Percentiles rank a stretch among this genome's conserved stretches.
phyloP scores from a whole-genome alignment of 1,284 basidiomycete genomes.

The Nidula niveotomentosa region DNA sequence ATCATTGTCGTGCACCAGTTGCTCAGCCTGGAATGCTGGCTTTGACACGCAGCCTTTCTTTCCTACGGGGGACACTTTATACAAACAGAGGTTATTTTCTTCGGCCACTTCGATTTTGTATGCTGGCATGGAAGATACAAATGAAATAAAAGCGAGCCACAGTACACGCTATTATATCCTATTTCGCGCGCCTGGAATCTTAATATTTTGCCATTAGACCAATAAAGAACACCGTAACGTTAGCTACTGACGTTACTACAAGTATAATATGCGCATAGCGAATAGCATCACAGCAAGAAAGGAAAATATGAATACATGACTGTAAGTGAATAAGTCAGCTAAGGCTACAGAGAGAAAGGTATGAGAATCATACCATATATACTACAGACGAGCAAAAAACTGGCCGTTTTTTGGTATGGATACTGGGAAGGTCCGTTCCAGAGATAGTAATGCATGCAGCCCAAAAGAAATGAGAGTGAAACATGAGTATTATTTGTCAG shows the following conservation, averaged over 20 bases:
- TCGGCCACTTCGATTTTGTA: too few relatives aligned
- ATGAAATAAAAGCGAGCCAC: too few relatives aligned
- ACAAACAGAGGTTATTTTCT: too few relatives aligned
- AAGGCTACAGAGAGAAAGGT: slow-evolving; percentile 21
- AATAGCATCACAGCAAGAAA: background rate
- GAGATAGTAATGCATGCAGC: slow-evolving; percentile 7
- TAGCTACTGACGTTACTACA: background rate
- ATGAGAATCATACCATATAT: slow-evolving; percentile 30
- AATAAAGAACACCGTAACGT: background rate
- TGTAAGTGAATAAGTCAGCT: slow-evolving; percentile 22
- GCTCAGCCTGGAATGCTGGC: too few relatives aligned
- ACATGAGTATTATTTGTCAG: slow-evolving; percentile 26
- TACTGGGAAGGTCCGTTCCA: slow-evolving; percentile 7
- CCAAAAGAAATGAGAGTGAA: slow-evolving; percentile 7
- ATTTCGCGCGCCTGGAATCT: too few relatives aligned
- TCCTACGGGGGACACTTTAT: too few relatives aligned
- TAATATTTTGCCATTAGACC: too few relatives aligned
- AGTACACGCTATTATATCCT: too few relatives aligned
- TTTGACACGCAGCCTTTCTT: too few relatives aligned
- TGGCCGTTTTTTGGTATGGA: background rate
- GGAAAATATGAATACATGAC: slow-evolving; percentile 10
- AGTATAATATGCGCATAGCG: background rate
- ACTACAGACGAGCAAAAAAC: slow-evolving; percentile 14
- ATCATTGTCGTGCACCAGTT: too few relatives aligned
- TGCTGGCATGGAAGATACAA: too few relatives aligned